Conservation (phyloP, 768 basidiomycete genomes). For the Lactarius sanguifluus region DNA sequence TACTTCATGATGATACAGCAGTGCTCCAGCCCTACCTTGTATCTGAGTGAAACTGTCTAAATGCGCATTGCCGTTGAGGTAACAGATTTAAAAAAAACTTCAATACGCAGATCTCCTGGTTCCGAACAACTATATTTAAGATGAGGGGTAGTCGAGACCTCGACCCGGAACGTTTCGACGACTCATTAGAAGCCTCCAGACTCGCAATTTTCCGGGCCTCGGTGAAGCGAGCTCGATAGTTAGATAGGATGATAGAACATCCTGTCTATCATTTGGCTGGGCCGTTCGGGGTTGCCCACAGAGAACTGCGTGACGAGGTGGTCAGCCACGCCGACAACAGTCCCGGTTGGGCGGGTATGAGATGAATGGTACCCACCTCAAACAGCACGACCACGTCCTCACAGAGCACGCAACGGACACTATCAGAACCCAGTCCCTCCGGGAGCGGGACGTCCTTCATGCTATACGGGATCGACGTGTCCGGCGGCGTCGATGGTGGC, state of each 20-base stretch:
- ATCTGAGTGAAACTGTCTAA: neutral
- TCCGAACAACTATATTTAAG: neutral
- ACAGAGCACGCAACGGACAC: slow-evolving; percentile 5
- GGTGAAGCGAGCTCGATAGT: neutral
- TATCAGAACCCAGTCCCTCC: neutral
- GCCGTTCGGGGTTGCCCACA: neutral
- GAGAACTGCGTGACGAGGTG: slow-evolving; percentile 1
- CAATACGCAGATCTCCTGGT: neutral
- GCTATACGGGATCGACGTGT: neutral
- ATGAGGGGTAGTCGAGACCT: neutral
- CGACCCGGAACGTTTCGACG: neutral
- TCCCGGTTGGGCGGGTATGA: neutral
- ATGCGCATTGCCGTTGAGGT: neutral
- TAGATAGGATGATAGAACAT: slow-evolving; percentile 16
- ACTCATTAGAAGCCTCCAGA: neutral
- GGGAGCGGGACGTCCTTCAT: slow-evolving; percentile 7
- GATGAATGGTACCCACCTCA: slow-evolving; percentile 8
- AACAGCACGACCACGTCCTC: slow-evolving; percentile 16
- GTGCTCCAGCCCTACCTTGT: neutral
- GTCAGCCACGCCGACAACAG: neutral
- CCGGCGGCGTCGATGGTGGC: neutral
- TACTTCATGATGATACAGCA: neutral
- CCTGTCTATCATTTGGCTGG: slow-evolving; percentile 4
- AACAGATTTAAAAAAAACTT: neutral
- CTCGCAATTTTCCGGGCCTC: neutral